Base-by-base conservation (phyloP, 2,329 filamentous ascomycete species). In the Escovopsis sp. region DNA sequence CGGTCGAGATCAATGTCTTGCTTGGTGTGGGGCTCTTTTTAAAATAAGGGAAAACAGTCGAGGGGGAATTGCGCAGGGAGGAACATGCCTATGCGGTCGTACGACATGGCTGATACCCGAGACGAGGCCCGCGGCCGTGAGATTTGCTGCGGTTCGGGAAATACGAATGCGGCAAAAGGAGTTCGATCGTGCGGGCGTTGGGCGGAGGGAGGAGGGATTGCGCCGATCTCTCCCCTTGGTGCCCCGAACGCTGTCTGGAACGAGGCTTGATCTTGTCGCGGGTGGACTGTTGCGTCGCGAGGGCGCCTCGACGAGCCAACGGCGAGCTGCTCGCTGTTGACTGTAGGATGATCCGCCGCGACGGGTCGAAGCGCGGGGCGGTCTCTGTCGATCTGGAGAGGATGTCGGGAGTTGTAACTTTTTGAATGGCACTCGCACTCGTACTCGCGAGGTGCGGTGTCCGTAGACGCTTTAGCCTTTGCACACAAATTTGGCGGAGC, bases 51-150 rank as follows among this genome's bases (percentile, higher is more conserved):
- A 12, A 12, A 26, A 26, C 1, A 12, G 26, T 40, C 19, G 33
- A 41, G 43, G 45, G 48, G 45, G 41, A 38, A 48, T 33, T 48
- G 47, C 52, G 50, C 49, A 54, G 38, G 43, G 40, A 45, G 49
- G 47, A 47, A 75, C 76, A 67, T 71, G 76, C 80, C 77, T 70
- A 85, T 63, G 54, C 79, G 77, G 68, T 84, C 82, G 67, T 85
- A 85, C 59, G 77, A 75, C 78, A 84, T 83, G 64, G 59, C 64
- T 42, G 53, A 47, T 48, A 33, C n/a, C 15, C 38, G 26, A 26
- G 2, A 33, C 42, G 41, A 36, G 39, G 28, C 38, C 18, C 4
- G n/a, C 11, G 23, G 28, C 30, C 26, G 32, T 12, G 26, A 39
- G 23, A 30, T 26, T 39, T 26, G 26, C 23, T 4, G 23, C 6